phyloP scores from a whole-genome alignment of 83 land plant genomes.

The Larix sibirica region DNA sequence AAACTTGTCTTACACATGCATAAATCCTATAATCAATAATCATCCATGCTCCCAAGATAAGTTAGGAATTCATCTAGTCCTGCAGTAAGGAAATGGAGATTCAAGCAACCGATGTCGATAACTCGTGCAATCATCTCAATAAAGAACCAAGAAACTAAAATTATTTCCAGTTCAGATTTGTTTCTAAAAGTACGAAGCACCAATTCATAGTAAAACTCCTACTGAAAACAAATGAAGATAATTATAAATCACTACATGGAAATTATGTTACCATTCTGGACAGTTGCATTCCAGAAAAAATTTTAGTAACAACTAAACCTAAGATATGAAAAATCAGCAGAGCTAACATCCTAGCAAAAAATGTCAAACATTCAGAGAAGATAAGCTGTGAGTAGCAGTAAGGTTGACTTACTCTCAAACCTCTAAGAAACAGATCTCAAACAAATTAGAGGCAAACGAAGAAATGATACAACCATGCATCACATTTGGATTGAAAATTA shows the following conservation, averaged over 20 bases:
- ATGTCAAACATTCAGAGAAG: background rate
- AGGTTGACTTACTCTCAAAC: background rate
- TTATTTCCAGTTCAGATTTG: background rate
- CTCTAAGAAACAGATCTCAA: background rate
- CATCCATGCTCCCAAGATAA: background rate
- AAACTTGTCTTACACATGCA: background rate
- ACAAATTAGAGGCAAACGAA: conserved; percentile 1
- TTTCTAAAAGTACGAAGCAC: background rate
- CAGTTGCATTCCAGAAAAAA: background rate
- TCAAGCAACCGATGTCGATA: background rate
- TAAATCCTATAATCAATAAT: background rate
- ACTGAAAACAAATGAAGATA: background rate
- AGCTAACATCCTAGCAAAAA: background rate
- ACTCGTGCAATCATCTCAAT: background rate
- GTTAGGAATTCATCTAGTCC: background rate
- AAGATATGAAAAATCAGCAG: background rate
- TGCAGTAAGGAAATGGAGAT: background rate
- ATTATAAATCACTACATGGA: background rate
- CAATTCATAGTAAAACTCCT: background rate
- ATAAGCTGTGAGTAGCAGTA: background rate
- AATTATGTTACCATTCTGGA: background rate
- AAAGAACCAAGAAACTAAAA: background rate
- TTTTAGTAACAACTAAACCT: background rate
- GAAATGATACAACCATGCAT: background rate
- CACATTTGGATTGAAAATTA: background rate